These are phyloP conservation scores for Acanthamoeba triangularis DNA, from an alignment of 208 protist species.

Conservation along the genomic window DNA sequence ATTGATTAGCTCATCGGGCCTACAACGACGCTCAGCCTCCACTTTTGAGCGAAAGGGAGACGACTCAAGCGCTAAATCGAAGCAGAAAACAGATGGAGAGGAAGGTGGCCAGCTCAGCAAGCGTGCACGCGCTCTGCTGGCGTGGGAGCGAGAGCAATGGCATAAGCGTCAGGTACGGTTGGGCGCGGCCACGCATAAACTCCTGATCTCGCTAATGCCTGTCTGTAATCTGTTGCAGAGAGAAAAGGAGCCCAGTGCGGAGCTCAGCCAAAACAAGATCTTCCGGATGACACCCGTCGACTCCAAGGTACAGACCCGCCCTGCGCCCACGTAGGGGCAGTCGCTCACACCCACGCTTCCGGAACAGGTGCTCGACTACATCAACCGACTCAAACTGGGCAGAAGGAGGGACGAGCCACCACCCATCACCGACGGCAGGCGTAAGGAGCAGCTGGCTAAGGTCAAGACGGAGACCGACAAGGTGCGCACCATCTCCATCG, in stretches of 20 bases:
- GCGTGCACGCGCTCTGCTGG: background rate
- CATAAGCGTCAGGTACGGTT: background rate
- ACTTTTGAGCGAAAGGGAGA: background rate
- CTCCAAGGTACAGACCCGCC: background rate
- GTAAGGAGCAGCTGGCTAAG: constrained; percentile 11
- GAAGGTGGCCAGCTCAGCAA: background rate
- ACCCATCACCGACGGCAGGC: background rate
- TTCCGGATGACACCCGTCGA: constrained; percentile 8
- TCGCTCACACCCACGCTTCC: background rate
- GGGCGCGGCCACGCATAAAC: too few species aligned
- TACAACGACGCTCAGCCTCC: background rate
- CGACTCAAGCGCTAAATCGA: too few species aligned
- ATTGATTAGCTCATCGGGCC: too few species aligned
- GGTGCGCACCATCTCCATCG: background rate
- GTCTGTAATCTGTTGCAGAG: background rate
- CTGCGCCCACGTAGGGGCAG: background rate
- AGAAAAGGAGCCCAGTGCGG: background rate
- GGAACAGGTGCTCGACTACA: background rate
- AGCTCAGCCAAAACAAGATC: background rate
- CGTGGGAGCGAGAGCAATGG: constrained; percentile 14
- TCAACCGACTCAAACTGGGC: constrained; percentile 20
- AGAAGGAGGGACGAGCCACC: background rate
- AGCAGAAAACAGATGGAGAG: background rate
- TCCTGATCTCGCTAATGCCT: too few species aligned
- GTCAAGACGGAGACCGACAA: background rate